phyloP scores from a whole-genome alignment of 78 protist species.

The Speleostelium caveatum region DNA sequence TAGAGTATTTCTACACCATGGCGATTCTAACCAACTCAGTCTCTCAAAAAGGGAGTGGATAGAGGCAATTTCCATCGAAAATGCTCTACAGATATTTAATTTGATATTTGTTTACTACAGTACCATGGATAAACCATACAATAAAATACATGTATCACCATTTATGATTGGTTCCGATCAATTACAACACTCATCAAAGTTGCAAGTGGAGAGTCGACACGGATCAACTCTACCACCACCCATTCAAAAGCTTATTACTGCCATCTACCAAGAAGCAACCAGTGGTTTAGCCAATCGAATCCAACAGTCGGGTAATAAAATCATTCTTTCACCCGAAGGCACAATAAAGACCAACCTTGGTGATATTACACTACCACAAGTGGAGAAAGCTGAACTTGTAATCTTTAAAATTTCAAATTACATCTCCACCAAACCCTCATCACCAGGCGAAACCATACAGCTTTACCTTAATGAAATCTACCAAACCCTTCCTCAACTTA shows the following conservation, averaged over 20 bases:
- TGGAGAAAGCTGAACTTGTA: slow-evolving; percentile 56
- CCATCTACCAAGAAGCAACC: slow-evolving; percentile 33
- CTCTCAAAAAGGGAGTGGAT: slow-evolving; percentile 32
- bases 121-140: background rate
- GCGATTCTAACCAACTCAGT: background rate
- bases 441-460: background rate
- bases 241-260: background rate
- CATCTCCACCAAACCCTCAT: background rate
- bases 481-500: slow-evolving; percentile 11
- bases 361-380: slow-evolving; percentile 26
- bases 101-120: slow-evolving; percentile 10
- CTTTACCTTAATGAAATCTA: background rate
- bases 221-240: background rate
- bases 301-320: background rate
- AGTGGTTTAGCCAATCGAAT: slow-evolving; percentile 6
- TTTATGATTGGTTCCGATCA: slow-evolving; percentile 17
- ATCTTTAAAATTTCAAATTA: slow-evolving; percentile 24
- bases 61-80: background rate
- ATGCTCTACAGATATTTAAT: slow-evolving; percentile 15
- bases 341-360: slow-evolving; percentile 37
- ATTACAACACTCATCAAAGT: background rate
- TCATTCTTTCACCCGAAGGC: slow-evolving; percentile 51
- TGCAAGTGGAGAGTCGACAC: background rate
- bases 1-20: slow-evolving; percentile 6
- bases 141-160: slow-evolving; percentile 7